Conservation (phyloP, 2,329 filamentous ascomycete genomes). For the Nemania bipapillata region DNA sequence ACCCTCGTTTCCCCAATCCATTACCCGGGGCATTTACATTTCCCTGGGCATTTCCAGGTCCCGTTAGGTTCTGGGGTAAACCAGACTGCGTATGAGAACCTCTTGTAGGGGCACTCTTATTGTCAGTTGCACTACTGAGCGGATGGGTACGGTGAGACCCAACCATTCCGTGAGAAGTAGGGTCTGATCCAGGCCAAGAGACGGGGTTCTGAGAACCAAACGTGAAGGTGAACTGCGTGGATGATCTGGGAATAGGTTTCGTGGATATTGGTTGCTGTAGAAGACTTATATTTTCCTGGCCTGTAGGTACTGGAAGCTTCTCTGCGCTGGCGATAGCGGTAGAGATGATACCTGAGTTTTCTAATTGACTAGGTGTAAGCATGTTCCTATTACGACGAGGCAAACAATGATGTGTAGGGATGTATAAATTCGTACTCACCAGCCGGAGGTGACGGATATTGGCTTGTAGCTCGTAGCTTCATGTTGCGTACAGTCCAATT, state of each 20-base stretch:
- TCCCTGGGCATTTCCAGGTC: slow-evolving; percentile 34
- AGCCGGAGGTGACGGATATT: slow-evolving; percentile 53
- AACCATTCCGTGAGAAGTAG: slow-evolving; percentile 50
- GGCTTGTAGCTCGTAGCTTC: slow-evolving; percentile 60
- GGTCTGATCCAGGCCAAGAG: slow-evolving; percentile 73
- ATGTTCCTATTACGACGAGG: slow-evolving; percentile 1
- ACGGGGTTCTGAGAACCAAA: slow-evolving; percentile 89
- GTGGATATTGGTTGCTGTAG: slow-evolving; percentile 74
- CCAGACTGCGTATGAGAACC: slow-evolving; percentile 36
- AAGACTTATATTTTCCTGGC: slow-evolving; percentile 82
- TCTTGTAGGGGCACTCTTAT: slow-evolving; percentile 35
- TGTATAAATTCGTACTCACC: slow-evolving; percentile 54
- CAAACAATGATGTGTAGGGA: background rate
- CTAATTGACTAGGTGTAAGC: slow-evolving; percentile 52
- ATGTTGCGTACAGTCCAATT: slow-evolving; percentile 64
- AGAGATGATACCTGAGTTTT: slow-evolving; percentile 83
- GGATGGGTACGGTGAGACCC: slow-evolving; percentile 45
- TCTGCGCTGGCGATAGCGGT: slow-evolving; percentile 90
- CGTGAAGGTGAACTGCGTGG: slow-evolving; percentile 95
- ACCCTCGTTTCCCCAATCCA: slow-evolving; percentile 55
- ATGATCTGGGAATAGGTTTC: slow-evolving; percentile 70
- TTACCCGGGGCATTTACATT: slow-evolving; percentile 45
- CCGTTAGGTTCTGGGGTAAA: slow-evolving; percentile 34
- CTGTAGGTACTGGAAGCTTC: slow-evolving; percentile 70
- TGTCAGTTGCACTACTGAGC: slow-evolving; percentile 34